These are phyloP conservation scores for Syzygium syzygioides DNA, from an alignment of 441 rosid species.

Conservation along the genomic window DNA sequence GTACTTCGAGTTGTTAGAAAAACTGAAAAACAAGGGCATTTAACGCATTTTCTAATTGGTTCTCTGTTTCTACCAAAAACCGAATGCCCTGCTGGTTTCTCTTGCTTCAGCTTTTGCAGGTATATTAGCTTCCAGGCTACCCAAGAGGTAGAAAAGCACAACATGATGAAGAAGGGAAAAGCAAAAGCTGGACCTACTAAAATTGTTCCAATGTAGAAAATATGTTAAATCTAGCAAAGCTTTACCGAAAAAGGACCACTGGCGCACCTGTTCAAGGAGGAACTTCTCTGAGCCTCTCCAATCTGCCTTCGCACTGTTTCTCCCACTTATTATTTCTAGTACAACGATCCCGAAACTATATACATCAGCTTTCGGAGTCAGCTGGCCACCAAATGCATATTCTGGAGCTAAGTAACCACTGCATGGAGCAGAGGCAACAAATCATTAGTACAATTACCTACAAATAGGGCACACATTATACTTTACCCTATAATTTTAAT, in stretches of 20 bases:
- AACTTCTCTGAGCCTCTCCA: conserved; percentile 36
- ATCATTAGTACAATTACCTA: neutral
- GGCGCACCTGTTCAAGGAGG: conserved; percentile 43
- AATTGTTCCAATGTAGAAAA: neutral
- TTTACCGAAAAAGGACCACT: neutral
- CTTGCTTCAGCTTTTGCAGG: neutral
- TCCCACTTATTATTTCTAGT: conserved; percentile 57
- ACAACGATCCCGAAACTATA: conserved; percentile 57
- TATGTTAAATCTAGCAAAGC: neutral
- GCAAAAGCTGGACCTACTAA: neutral
- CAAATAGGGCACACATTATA: neutral
- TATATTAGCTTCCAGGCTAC: neutral
- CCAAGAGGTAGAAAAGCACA: neutral
- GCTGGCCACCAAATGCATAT: conserved; percentile 59
- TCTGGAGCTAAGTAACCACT: conserved; percentile 86
- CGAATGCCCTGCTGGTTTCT: neutral
- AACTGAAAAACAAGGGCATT: neutral
- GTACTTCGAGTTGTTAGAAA: neutral
- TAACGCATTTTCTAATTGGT: neutral
- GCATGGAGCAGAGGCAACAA: conserved; percentile 16
- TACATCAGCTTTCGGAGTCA: conserved; percentile 65
- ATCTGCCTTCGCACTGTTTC: conserved; percentile 34
- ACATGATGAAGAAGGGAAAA: conserved; percentile 1
- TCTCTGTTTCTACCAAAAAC: neutral
- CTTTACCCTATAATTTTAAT: neutral